Conservation (phyloP, 2,329 filamentous ascomycete genomes). For the Colletotrichum truncatum region DNA sequence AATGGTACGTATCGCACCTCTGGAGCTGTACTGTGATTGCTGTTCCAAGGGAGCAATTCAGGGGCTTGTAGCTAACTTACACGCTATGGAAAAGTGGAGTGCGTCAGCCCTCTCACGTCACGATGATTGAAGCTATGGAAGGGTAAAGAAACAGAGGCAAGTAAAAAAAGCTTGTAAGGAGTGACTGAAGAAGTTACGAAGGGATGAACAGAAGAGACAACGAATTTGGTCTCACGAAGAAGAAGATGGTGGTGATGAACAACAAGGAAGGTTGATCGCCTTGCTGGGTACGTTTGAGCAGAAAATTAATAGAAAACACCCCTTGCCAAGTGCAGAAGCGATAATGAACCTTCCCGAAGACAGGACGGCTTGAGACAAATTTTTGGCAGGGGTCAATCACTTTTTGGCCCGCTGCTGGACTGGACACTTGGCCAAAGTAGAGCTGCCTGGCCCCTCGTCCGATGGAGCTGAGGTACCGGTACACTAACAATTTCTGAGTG, state of each 20-base stretch:
- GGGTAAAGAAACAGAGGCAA: conserved; percentile 16
- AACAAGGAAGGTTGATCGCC: conserved; percentile 6
- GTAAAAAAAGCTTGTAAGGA: conserved; percentile 25
- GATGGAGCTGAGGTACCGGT: not conserved
- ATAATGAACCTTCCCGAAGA: conserved; percentile 24
- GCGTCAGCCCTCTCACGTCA: conserved; percentile 23
- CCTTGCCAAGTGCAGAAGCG: conserved; percentile 7
- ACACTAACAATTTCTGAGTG: not conserved
- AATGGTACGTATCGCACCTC: conserved; percentile 24
- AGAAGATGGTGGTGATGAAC: not conserved
- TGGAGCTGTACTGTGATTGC: not conserved
- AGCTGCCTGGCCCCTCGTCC: not conserved
- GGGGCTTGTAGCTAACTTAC: conserved; percentile 27
- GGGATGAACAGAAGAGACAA: not conserved
- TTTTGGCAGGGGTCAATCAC: conserved; percentile 1
- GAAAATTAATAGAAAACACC: conserved; percentile 23
- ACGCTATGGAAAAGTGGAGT: conserved; percentile 22
- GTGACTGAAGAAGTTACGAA: conserved; percentile 20
- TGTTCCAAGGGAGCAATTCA: conserved; percentile 21
- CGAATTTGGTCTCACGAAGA: not conserved
- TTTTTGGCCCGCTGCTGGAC: not conserved
- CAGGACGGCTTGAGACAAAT: not conserved
- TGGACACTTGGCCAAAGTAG: conserved; percentile 28
- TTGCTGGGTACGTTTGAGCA: not conserved
- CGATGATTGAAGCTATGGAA: conserved; percentile 8